Evolutionary conservation across 2,329 filamentous ascomycete genomes (phyloP).

Genomic region (Leptographium galeiforme): DNA sequence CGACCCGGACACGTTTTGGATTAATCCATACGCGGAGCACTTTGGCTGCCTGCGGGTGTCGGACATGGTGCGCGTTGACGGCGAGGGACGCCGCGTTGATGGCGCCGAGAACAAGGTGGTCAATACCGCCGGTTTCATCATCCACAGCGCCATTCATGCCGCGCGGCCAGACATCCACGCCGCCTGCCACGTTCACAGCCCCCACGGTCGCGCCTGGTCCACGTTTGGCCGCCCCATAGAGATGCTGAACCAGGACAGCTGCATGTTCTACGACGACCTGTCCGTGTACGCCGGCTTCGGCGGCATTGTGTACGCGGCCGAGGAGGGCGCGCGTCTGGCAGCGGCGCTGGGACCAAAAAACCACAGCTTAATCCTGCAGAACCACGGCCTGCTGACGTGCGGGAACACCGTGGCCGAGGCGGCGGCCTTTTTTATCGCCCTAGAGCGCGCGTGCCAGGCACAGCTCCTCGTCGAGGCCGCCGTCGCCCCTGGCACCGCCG

Average conservation of each 20-base stretch:
- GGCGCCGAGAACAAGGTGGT: conserved; percentile 37
- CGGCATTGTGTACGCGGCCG: conserved; percentile 41
- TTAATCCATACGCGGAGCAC: conserved; percentile 44
- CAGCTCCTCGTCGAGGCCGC: conserved; percentile 51
- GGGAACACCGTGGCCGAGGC: conserved; percentile 49
- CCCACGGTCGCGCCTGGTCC: conserved; percentile 53
- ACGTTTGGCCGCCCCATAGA: conserved; percentile 49
- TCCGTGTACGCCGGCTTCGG: conserved; percentile 44
- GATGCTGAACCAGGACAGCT: conserved; percentile 52
- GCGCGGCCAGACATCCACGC: conserved; percentile 52
- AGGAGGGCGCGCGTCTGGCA: conserved; percentile 41
- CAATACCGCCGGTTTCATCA: conserved; percentile 57
- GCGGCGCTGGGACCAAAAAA: conserved; percentile 33
- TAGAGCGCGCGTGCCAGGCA: conserved; percentile 54
- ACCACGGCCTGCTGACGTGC: conserved; percentile 47
- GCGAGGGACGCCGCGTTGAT: conserved; percentile 43
- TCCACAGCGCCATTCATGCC: conserved; percentile 53
- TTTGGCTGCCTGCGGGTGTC: conserved; percentile 42
- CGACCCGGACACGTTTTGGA: conserved; percentile 42
- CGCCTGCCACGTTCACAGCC: conserved; percentile 53
- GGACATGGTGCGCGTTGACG: conserved; percentile 49
- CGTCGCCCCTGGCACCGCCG: background rate
- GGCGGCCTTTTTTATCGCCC: conserved; percentile 39
- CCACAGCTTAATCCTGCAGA: conserved; percentile 40
- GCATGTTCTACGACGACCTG: conserved; percentile 41